These are phyloP conservation scores for Strobilomyces dryophilus DNA, from an alignment of 768 basidiomycete species.

Conservation along the genomic window DNA sequence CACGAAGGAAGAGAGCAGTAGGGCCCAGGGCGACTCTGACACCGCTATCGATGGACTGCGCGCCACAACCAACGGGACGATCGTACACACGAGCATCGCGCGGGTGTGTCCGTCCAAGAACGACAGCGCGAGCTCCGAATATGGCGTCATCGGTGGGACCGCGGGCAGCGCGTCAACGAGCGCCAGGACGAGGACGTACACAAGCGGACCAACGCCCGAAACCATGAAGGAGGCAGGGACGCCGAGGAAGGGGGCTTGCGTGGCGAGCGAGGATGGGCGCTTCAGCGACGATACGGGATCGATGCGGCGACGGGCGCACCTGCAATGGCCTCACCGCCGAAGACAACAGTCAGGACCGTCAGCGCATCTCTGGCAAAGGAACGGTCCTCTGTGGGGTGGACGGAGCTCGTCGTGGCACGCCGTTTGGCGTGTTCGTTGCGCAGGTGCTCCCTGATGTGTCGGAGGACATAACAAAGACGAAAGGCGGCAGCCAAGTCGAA, in stretches of 20 bases:
- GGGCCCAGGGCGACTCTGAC: slow-evolving; percentile 68
- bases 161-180: slow-evolving; percentile 57
- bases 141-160: slow-evolving; percentile 41
- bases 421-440: slow-evolving; percentile 41
- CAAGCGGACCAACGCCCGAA: slow-evolving; percentile 58
- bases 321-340: slow-evolving; percentile 71
- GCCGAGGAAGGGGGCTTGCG: slow-evolving; percentile 57
- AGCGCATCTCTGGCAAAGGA: slow-evolving; percentile 57
- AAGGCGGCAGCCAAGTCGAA: slow-evolving; percentile 66
- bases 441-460: slow-evolving; percentile 58
- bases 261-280: neutral
- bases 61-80: slow-evolving; percentile 68
- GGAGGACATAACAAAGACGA: slow-evolving; percentile 64
- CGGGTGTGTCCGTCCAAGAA: slow-evolving; percentile 77
- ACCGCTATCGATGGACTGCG: slow-evolving; percentile 47
- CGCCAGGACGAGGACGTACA: slow-evolving; percentile 61
- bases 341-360: slow-evolving; percentile 64
- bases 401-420: slow-evolving; percentile 27
- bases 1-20: slow-evolving; percentile 71
- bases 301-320: slow-evolving; percentile 38
- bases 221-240: slow-evolving; percentile 75
- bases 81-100: slow-evolving; percentile 71
- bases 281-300: neutral
- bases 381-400: slow-evolving; percentile 38
- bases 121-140: slow-evolving; percentile 67